Conservation (phyloP, 495 filamentous ascomycete genomes). For the Clavariopsis aquatica region DNA sequence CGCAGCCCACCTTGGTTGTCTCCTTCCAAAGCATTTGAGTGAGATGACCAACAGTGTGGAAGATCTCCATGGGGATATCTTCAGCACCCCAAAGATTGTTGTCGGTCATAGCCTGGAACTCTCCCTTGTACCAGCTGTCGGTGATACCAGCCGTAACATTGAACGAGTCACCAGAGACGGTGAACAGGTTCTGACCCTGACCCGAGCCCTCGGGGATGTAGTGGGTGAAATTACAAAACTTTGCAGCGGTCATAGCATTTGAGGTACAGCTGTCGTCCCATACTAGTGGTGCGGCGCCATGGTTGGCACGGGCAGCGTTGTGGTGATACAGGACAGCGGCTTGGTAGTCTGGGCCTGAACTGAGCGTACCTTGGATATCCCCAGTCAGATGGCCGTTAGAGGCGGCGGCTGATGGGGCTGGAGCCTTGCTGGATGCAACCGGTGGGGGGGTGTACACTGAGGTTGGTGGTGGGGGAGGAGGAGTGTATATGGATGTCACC, state of each 20-base stretch:
- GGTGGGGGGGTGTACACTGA: slow-evolving; percentile 24
- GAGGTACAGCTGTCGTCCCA: slow-evolving; percentile 64
- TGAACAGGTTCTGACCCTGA: slow-evolving; percentile 75
- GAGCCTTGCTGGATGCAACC: slow-evolving; percentile 18
- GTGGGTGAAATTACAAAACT: slow-evolving; percentile 70
- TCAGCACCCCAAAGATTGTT: slow-evolving; percentile 47
- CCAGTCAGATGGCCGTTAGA: slow-evolving; percentile 19
- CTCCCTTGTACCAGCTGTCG: slow-evolving; percentile 82
- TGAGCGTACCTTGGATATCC: slow-evolving; percentile 16
- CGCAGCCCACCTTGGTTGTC: slow-evolving; percentile 73
- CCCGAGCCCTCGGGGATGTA: slow-evolving; percentile 53
- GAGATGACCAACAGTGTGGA: slow-evolving; percentile 80
- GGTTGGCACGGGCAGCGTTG: slow-evolving; percentile 83
- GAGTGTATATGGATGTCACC: neutral
- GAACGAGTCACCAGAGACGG: slow-evolving; percentile 24
- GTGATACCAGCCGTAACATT: slow-evolving; percentile 66
- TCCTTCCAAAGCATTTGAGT: slow-evolving; percentile 86
- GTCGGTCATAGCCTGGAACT: slow-evolving; percentile 55
- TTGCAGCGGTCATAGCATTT: slow-evolving; percentile 57
- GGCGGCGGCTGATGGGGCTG: slow-evolving; percentile 15
- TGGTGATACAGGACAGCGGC: slow-evolving; percentile 65
- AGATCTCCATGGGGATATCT: slow-evolving; percentile 53
- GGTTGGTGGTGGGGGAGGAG: slow-evolving; percentile 14
- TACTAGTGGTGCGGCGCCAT: slow-evolving; percentile 64
- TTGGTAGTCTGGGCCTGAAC: slow-evolving; percentile 47